Percentiles rank a stretch among this genome's conserved stretches.
Conservation (phyloP, 2,329 filamentous ascomycete genomes). For the Beauveria pseudobassiana region DNA sequence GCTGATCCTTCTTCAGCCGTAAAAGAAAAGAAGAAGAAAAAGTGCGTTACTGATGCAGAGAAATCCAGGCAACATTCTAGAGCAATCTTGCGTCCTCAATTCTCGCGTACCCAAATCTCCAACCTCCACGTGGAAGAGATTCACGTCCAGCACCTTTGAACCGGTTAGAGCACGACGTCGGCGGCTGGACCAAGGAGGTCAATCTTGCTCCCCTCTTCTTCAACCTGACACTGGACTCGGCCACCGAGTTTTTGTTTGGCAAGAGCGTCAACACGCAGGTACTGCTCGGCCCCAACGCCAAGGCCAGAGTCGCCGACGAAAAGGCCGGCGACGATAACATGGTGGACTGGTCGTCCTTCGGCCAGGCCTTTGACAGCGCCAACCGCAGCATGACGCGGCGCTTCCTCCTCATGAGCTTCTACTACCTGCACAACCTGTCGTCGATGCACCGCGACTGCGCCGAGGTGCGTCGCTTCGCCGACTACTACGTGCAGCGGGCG, state of each 20-base stretch:
- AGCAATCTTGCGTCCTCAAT: conserved; percentile 22
- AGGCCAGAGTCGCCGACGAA: neutral
- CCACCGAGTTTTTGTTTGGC: conserved; percentile 52
- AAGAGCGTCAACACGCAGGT: conserved; percentile 36
- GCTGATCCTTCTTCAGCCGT: neutral
- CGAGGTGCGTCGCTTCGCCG: conserved; percentile 1
- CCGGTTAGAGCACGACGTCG: neutral
- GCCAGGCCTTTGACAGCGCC: neutral
- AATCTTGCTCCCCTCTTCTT: conserved; percentile 39
- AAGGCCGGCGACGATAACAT: neutral
- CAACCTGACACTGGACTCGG: conserved; percentile 36
- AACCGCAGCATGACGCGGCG: neutral
- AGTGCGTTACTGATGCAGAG: conserved; percentile 21
- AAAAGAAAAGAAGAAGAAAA: neutral
- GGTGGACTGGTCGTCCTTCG: conserved; percentile 5
- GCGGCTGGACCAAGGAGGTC: conserved; percentile 15
- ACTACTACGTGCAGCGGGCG: conserved; percentile 8
- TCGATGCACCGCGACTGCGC: neutral
- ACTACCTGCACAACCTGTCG: neutral
- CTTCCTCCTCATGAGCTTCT: neutral
- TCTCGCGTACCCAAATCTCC: conserved; percentile 18
- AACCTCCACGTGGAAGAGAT: conserved; percentile 17
- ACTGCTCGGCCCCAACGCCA: conserved; percentile 6
- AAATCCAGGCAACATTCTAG: conserved; percentile 25
- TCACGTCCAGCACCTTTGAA: conserved; percentile 15